These are phyloP conservation scores for Penicillium crustosum DNA, from an alignment of 2,329 filamentous ascomycete species.

Conservation along the genomic window DNA sequence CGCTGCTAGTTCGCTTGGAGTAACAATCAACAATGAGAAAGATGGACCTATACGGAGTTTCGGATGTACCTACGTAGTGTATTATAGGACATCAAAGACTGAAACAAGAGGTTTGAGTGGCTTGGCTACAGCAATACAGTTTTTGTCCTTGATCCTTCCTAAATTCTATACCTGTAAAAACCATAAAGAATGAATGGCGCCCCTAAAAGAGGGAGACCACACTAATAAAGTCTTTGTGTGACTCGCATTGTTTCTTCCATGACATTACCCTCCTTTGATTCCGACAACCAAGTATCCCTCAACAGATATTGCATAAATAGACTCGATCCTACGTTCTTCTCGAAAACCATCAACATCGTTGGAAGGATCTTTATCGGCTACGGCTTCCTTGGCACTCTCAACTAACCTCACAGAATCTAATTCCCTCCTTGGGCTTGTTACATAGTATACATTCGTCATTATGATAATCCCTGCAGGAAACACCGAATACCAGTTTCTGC, in stretches of 20 bases:
- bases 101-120: background rate
- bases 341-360: background rate
- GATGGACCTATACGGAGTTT: background rate
- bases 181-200: background rate
- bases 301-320: background rate
- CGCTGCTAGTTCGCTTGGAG: too few relatives aligned
- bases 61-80: background rate
- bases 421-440: background rate
- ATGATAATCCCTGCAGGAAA: background rate
- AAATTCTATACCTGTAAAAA: background rate
- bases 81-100: too few relatives aligned
- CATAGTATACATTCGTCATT: background rate
- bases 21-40: too few relatives aligned
- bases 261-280: background rate
- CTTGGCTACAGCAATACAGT: constrained; percentile 28
- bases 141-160: background rate
- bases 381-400: too few relatives aligned
- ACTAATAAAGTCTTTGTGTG: background rate
- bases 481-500: background rate
- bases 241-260: background rate
- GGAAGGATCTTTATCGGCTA: background rate
- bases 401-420: background rate
- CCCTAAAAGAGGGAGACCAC: background rate
- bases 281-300: background rate
- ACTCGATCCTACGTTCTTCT: background rate